These are phyloP conservation scores for Agarophyton chilense DNA, from an alignment of 23 red algal genomes.

Conservation along the genomic window DNA sequence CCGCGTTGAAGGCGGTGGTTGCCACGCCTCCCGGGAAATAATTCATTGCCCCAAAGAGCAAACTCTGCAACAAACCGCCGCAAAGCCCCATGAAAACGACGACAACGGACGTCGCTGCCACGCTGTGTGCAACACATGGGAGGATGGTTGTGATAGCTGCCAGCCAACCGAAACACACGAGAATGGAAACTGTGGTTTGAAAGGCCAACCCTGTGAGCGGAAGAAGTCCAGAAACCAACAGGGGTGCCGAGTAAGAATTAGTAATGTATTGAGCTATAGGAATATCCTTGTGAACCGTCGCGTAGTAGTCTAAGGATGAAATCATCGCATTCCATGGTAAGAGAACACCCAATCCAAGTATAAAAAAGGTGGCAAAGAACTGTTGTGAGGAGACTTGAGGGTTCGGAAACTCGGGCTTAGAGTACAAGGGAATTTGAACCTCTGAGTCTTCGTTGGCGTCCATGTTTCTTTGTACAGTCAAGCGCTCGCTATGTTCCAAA, in stretches of 20 bases:
- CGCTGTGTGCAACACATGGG: background rate
- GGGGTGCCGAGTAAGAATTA: slow-evolving; percentile 33
- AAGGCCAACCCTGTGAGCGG: background rate
- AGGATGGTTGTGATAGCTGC: slow-evolving; percentile 10
- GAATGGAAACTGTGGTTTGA: background rate
- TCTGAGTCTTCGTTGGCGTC: background rate
- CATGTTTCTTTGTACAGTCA: background rate
- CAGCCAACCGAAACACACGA: slow-evolving; percentile 1
- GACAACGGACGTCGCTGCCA: slow-evolving; percentile 6
- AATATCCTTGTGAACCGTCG: background rate
- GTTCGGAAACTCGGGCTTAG: background rate
- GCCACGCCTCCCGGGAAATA: slow-evolving; percentile 25
- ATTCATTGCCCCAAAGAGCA: slow-evolving; percentile 22
- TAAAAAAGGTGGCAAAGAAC: slow-evolving; percentile 23
- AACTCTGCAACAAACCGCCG: slow-evolving; percentile 50
- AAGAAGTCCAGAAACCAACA: slow-evolving; percentile 42
- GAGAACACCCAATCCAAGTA: slow-evolving; percentile 46
- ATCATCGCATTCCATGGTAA: slow-evolving; percentile 45
- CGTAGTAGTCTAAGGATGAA: slow-evolving; percentile 51
- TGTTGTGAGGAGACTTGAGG: background rate
- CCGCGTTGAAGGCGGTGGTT: slow-evolving; percentile 49
- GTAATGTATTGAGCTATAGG: slow-evolving; percentile 55
- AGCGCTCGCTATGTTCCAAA: background rate
- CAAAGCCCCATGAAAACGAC: slow-evolving; percentile 11
- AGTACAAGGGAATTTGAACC: background rate